These are phyloP conservation scores for Annulohypoxylon nitens DNA, from an alignment of 495 filamentous ascomycete genomes.

Conservation along the genomic window DNA sequence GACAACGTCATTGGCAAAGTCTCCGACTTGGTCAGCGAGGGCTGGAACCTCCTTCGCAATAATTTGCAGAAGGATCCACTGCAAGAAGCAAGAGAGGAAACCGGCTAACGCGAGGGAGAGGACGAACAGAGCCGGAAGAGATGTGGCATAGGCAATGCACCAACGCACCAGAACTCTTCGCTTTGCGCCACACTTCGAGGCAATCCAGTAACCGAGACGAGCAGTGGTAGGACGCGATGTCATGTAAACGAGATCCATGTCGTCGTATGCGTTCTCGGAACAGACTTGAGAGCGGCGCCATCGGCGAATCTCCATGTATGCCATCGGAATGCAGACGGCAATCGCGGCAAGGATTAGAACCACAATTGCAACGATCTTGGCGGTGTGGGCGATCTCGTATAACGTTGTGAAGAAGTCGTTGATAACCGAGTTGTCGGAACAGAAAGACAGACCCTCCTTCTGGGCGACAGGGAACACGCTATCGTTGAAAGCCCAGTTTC, in stretches of 20 bases:
- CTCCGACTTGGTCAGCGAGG: conserved; percentile 79
- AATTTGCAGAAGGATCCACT: conserved; percentile 79
- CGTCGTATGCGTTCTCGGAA: conserved; percentile 73
- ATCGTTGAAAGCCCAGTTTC: conserved; percentile 80
- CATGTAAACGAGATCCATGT: conserved; percentile 91
- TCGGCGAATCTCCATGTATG: conserved; percentile 80
- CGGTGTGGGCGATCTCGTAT: conserved; percentile 67
- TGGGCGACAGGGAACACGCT: conserved; percentile 81
- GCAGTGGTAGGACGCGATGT: conserved; percentile 82
- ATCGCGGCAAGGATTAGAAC: conserved; percentile 77
- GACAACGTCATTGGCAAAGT: conserved; percentile 87
- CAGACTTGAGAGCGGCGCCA: conserved; percentile 80
- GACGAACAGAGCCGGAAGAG: conserved; percentile 86
- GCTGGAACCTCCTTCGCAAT: conserved; percentile 82
- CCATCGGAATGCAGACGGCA: conserved; percentile 80
- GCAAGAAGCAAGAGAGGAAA: conserved; percentile 85
- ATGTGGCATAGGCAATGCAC: conserved; percentile 88
- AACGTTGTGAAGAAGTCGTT: conserved; percentile 86
- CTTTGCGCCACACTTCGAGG: conserved; percentile 75
- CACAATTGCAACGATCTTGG: conserved; percentile 79
- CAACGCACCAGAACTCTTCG: conserved; percentile 81
- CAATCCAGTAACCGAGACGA: conserved; percentile 76
- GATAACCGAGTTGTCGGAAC: conserved; percentile 85
- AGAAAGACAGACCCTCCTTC: conserved; percentile 87
- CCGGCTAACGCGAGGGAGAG: conserved; percentile 88